Evolutionary conservation across 1,284 basidiomycete genomes (phyloP).

Genomic region (Apiotrichum laibachii): DNA sequence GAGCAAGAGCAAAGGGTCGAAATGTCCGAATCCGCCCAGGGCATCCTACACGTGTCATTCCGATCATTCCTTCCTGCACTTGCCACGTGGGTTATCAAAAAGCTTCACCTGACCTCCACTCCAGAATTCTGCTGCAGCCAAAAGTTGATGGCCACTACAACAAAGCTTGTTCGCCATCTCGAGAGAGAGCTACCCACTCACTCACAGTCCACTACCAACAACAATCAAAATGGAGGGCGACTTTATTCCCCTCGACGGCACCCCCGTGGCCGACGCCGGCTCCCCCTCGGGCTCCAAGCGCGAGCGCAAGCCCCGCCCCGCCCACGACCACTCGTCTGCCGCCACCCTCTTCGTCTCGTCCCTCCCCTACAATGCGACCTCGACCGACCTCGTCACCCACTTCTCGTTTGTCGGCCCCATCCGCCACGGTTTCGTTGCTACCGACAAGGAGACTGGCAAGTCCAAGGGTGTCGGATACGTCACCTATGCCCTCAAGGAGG

Average conservation of each 20-base stretch:
- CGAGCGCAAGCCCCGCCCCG: background rate
- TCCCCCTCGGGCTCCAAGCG: constrained; percentile 3
- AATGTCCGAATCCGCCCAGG: background rate
- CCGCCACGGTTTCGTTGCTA: constrained; percentile 88
- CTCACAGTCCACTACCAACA: constrained; percentile 1
- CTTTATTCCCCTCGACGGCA: constrained; percentile 34
- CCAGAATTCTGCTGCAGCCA: constrained; percentile 9
- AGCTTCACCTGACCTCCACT: constrained; percentile 14
- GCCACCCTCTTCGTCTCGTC: constrained; percentile 52
- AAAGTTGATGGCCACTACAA: constrained; percentile 1
- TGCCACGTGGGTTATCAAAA: background rate
- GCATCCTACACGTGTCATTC: background rate
- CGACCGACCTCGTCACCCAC: constrained; percentile 81
- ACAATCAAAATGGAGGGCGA: constrained; percentile 34
- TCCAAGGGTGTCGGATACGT: constrained; percentile 99
- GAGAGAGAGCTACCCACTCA: too few species aligned
- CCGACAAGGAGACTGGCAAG: constrained; percentile 63
- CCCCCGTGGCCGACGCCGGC: constrained; percentile 2
- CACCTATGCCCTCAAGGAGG: constrained; percentile 83
- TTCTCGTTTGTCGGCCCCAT: constrained; percentile 96
- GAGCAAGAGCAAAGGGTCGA: background rate
- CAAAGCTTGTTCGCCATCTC: too few species aligned
- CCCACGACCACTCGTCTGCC: constrained; percentile 9
- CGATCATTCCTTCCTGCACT: too few species aligned
- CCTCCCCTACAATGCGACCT: constrained; percentile 83